Base-by-base conservation (phyloP, 1,139 yeast genomes). In the Suhomyces yuchorum region DNA sequence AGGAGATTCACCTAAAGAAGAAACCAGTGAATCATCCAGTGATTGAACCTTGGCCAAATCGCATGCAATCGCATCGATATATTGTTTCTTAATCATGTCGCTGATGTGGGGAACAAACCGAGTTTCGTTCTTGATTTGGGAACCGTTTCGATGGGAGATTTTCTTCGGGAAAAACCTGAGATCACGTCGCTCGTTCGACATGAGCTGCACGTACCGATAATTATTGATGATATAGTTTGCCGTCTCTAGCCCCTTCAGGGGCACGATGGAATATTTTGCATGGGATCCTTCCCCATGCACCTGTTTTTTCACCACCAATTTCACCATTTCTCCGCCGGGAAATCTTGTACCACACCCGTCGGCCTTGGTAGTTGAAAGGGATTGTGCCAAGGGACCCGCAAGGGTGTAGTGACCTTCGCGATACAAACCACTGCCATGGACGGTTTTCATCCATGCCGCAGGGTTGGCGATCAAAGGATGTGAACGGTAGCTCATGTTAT, bases 391-490 rank as follows among this genome's bases (percentile, higher is more conserved):
- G n/a, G 71, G 69, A 42, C 68, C 65, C 17, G 43, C 36, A 17
- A 47, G 35, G 20, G 37, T 7, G 28, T 47, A 47, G 24, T 40
- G 37, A 8, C 47, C 47, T 1, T 37, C 17, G 3, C 44, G 35
- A 11, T 44, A 41, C 34, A 47, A 44, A 8, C 38, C 23, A 30
- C 38, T 35, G 17, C 44, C 47, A 34, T 47, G 50, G 8, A 50
- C 55, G 14, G 51, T 49, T 18, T 51, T 50, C 18, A 65, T 50
- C 63, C 67, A 64, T 36, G 55, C 52, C n/a, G 51, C 51, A 1
- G 72, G 71, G 40, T 61, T 62, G n/a, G 47, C 48, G 17, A 67
- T 44, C 23, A 65, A 33, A 3, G 71, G 70, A 46, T 66, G 70
- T 20, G 57, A 54, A 19, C 45, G 42, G 41, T 52, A 54, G 11